Conservation (phyloP, 345 rosid genomes). For the Firmiana major region DNA sequence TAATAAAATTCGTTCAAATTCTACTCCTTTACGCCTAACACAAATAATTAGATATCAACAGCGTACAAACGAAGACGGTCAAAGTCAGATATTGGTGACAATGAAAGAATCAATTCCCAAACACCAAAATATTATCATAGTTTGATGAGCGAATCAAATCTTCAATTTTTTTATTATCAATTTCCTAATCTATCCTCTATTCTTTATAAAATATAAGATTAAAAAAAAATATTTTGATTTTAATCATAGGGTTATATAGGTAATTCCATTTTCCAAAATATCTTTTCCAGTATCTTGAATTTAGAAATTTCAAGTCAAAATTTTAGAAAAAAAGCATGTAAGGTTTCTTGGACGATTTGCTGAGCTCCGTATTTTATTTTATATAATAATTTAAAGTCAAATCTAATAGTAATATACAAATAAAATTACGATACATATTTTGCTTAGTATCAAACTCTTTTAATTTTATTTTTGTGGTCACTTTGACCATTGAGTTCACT, state of each 20-base stretch:
- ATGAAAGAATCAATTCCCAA: slow-evolving; percentile 24
- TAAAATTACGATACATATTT: too few relatives aligned
- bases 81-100: slow-evolving; percentile 48
- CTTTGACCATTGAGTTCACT: neutral
- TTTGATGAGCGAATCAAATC: slow-evolving; percentile 29
- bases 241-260: neutral
- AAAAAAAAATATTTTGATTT: neutral
- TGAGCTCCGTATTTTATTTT: too few relatives aligned
- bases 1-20: too few relatives aligned
- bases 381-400: too few relatives aligned
- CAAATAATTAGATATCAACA: slow-evolving; percentile 12
- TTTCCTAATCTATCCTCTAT: slow-evolving; percentile 6
- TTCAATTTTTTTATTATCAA: neutral
- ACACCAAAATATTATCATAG: too few relatives aligned
- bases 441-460: too few relatives aligned
- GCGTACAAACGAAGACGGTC: slow-evolving; percentile 20
- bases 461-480: too few relatives aligned
- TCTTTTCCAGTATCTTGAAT: neutral
- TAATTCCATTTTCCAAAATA: neutral
- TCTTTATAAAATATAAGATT: neutral
- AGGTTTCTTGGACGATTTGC: neutral
- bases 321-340: neutral
- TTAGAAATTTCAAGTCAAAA: neutral
- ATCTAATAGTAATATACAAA: too few relatives aligned
- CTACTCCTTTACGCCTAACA: too few relatives aligned